These are phyloP conservation scores for Sporothrix dimorphospora DNA, from an alignment of 2,329 filamentous ascomycete species.

Conservation along the genomic window DNA sequence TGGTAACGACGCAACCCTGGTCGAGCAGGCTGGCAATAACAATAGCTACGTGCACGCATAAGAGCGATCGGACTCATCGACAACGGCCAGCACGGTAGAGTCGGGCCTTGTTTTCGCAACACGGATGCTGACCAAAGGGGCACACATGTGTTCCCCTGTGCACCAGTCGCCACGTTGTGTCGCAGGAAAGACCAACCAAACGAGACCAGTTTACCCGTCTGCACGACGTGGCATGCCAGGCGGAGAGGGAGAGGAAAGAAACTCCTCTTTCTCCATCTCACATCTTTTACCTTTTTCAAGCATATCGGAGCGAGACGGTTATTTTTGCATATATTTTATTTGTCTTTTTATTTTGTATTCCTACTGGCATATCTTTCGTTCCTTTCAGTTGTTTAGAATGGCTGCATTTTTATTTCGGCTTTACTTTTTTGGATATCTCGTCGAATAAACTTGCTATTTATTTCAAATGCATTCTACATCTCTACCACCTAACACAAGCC, in stretches of 20 bases:
- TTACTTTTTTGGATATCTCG: neutral
- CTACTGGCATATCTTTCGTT: neutral
- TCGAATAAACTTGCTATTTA: neutral
- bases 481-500: neutral
- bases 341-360: neutral
- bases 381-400: neutral
- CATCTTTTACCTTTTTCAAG: neutral
- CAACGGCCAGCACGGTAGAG: neutral
- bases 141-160: neutral
- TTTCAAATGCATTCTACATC: neutral
- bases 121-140: neutral
- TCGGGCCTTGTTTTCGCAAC: neutral
- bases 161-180: neutral
- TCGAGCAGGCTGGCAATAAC: neutral
- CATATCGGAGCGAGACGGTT: conserved; percentile 16
- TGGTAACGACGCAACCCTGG: conserved; percentile 4
- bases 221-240: neutral
- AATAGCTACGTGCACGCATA: conserved; percentile 26
- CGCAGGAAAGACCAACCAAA: neutral
- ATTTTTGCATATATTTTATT: neutral
- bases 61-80: neutral
- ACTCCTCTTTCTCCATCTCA: neutral
- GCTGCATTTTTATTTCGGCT: neutral
- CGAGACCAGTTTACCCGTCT: neutral
- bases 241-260: neutral